Evolutionary conservation across 2,329 filamentous ascomycete species (phyloP), one percentile per base, ranked within the genome.

Genomic region (Paraphaeosphaeria sporulosa): DNA sequence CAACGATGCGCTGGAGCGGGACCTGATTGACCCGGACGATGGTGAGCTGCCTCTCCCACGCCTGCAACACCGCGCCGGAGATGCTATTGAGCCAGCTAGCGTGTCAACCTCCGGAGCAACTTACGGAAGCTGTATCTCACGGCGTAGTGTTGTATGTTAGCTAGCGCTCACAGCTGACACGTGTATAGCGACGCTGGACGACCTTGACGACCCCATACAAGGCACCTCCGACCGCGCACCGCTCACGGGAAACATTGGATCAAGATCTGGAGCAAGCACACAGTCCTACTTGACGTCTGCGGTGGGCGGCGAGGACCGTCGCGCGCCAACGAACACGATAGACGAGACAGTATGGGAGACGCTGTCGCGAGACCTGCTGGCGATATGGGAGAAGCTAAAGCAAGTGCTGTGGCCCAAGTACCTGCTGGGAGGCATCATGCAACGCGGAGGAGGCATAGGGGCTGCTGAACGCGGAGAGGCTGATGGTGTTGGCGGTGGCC

Each of bases 341-440:
- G 95, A 99, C 79, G 95, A 99, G 81, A 90, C 89, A 1, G 95
- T 99, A 43, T 99, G 95, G 95, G 92, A 94, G 46, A 99, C 95
- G n/a, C 84, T 99, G 62, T 92, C 91, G 55, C 90, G 95, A 68
- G 95, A 99, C 78, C 82, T 99, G 66, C 81, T 94, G 8, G 95
- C 93, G 27, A 93, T 98, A 38, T 98, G 95, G 94, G 91, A 92
- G 81, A 99, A 99, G 85, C 93, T 99, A 89, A 90, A 92, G 78
- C 94, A 97, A 83, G 95, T 99, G 42, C 87, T 99, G 62, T 99
- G 93, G 80, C 95, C 95, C 19, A 94, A 94, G 74, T 98, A 98
- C 81, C 85, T 99, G 51, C 89, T 99, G 25, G 87, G 87, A 43
- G 87, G 87, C 42, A 83, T 89, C 72, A 79, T 90, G 79, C 80